Evolutionary conservation across 164 flowering plant species (phyloP).

Genomic region (Stephania japonica): DNA sequence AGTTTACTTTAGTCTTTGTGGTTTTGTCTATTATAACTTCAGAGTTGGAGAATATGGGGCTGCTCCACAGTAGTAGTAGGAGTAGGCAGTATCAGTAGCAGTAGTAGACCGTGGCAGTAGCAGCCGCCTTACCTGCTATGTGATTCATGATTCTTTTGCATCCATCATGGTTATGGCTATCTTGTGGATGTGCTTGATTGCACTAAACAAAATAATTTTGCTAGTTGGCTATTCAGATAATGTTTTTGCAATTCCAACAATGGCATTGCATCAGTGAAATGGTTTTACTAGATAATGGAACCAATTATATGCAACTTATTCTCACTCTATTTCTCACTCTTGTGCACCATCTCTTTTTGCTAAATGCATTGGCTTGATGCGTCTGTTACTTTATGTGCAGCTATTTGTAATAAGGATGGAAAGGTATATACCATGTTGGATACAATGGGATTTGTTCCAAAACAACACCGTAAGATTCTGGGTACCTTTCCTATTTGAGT

Average conservation of each 20-base stretch:
- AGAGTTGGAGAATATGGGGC: too few species aligned
- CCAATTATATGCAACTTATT: background rate
- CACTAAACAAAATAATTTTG: too few species aligned
- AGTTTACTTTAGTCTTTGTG: too few species aligned
- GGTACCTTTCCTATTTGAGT: background rate
- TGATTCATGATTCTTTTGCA: background rate
- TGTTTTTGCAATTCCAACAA: background rate
- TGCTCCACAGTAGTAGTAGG: too few species aligned
- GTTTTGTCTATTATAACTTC: too few species aligned
- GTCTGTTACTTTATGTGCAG: slow-evolving; percentile 36
- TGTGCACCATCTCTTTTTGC: background rate
- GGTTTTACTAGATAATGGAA: background rate
- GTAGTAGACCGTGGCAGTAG: too few species aligned
- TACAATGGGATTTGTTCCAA: slow-evolving; percentile 65
- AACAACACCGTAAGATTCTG: slow-evolving; percentile 71
- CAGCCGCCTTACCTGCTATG: too few species aligned
- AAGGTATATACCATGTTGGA: slow-evolving; percentile 56
- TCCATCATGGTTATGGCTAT: background rate
- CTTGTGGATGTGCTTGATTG: background rate
- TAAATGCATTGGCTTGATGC: slow-evolving; percentile 1
- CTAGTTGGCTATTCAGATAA: background rate
- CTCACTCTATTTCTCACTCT: background rate
- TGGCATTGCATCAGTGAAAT: background rate
- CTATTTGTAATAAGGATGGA: slow-evolving; percentile 82
- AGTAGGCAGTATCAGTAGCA: too few species aligned